These are phyloP conservation scores for Termitomyces sp. DNA, from an alignment of 768 basidiomycete genomes.

Conservation along the genomic window DNA sequence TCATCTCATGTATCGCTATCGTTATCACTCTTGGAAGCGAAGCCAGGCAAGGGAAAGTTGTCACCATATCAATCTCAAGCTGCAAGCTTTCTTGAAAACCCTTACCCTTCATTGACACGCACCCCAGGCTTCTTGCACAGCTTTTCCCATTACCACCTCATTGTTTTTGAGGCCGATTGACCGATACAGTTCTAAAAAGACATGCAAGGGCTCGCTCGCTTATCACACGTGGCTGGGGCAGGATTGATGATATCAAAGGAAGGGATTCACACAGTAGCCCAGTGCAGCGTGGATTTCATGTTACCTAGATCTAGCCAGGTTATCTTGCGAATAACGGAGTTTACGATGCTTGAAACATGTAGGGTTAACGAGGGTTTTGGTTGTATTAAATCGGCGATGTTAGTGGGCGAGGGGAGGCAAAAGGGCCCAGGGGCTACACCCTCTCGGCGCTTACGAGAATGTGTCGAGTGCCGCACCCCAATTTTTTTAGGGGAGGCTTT, in stretches of 20 bases:
- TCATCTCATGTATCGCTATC: neutral
- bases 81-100: neutral
- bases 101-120: neutral
- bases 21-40: neutral
- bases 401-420: neutral
- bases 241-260: neutral
- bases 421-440: neutral
- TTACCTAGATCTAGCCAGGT: neutral
- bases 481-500: too few species aligned
- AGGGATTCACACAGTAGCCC: neutral
- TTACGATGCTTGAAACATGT: neutral
- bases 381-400: neutral
- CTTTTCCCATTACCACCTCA: neutral
- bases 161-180: constrained; percentile 1
- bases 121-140: constrained; percentile 3
- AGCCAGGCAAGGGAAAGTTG: neutral
- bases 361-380: neutral
- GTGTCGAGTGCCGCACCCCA: neutral
- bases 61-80: neutral
- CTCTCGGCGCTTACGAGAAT: neutral
- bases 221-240: neutral
- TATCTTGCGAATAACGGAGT: neutral
- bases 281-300: constrained; percentile 1
- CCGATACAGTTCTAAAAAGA: neutral
- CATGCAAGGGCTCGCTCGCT: neutral